Evolutionary conservation across 2,329 filamentous ascomycete species (phyloP).

Genomic region (Aspergillus quadricinctus): DNA sequence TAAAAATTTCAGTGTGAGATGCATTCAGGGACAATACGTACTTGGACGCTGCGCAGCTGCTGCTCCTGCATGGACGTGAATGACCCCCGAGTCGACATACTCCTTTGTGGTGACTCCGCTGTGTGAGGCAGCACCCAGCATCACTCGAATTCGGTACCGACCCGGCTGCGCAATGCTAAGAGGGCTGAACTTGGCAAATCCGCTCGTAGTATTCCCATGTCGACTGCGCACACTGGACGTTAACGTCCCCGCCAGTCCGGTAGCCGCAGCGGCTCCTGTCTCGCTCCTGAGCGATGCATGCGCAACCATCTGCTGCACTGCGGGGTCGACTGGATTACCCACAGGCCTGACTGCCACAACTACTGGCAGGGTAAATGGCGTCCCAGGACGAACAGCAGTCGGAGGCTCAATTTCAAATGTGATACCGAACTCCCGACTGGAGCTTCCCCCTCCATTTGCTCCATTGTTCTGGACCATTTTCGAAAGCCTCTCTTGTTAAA

Average conservation of each 20-base stretch:
- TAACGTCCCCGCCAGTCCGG: constrained; percentile 23
- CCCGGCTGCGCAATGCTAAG: constrained; percentile 27
- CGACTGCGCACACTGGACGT: constrained; percentile 32
- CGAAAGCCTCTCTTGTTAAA: constrained; percentile 4
- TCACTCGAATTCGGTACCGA: constrained; percentile 28
- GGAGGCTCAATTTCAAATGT: constrained; percentile 29
- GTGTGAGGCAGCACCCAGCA: constrained; percentile 25
- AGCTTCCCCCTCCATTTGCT: constrained; percentile 7
- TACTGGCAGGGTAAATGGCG: constrained; percentile 29
- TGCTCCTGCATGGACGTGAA: constrained; percentile 26
- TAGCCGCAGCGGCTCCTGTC: constrained; percentile 14
- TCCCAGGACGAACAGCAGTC: constrained; percentile 20
- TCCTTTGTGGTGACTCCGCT: constrained; percentile 27
- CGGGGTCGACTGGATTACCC: constrained; percentile 16
- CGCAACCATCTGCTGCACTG: constrained; percentile 26
- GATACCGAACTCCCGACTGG: constrained; percentile 25
- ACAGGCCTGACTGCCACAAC: constrained; percentile 27
- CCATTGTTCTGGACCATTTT: constrained; percentile 14
- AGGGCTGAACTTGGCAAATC: constrained; percentile 26
- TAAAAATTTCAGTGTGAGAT: too few relatives aligned
- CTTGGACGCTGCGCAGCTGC: constrained; percentile 24
- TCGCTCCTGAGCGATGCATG: constrained; percentile 26
- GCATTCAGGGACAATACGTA: constrained; percentile 15
- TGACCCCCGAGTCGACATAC: constrained; percentile 26
- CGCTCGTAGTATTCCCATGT: constrained; percentile 24